Percentiles rank a stretch among this genome's conserved stretches.
Evolutionary conservation across 1,139 yeast species (phyloP).

Genomic region (Williopsis jadinii): DNA sequence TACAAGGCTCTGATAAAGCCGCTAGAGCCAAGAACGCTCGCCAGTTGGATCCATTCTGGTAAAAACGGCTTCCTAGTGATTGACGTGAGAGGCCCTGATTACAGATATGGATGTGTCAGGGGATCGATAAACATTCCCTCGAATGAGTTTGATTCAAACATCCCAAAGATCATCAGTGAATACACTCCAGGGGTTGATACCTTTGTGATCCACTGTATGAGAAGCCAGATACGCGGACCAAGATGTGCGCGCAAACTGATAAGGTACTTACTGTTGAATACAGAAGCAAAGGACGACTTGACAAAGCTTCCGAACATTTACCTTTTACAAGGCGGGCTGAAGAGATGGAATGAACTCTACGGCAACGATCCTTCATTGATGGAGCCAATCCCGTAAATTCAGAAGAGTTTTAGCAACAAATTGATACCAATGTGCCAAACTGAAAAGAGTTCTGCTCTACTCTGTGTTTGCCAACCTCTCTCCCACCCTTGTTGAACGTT

Average conservation of each 20-base stretch:
- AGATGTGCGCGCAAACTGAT: conserved; percentile 8
- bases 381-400: neutral
- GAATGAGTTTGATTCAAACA: conserved; percentile 18
- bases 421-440: no score
- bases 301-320: conserved; percentile 9
- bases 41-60: conserved; percentile 7
- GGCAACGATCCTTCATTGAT: conserved; percentile 10
- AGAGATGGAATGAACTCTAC: conserved; percentile 15
- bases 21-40: neutral
- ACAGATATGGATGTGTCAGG: conserved; percentile 5
- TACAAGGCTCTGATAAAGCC: no score
- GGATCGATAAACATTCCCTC: conserved; percentile 11
- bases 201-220: conserved; percentile 20
- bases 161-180: conserved; percentile 39
- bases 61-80: conserved; percentile 6
- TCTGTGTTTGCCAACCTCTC: no score
- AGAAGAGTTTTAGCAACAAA: no score
- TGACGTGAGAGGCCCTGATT: conserved; percentile 20
- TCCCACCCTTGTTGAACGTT: no score
- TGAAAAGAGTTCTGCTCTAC: no score
- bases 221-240: conserved; percentile 20
- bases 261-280: neutral
- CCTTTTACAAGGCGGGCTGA: conserved; percentile 19
- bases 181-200: conserved; percentile 39
- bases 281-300: conserved; percentile 4